These are phyloP conservation scores for Plasmopara halstedii DNA, from an alignment of 352 stramenopile genomes.

Conservation along the genomic window DNA sequence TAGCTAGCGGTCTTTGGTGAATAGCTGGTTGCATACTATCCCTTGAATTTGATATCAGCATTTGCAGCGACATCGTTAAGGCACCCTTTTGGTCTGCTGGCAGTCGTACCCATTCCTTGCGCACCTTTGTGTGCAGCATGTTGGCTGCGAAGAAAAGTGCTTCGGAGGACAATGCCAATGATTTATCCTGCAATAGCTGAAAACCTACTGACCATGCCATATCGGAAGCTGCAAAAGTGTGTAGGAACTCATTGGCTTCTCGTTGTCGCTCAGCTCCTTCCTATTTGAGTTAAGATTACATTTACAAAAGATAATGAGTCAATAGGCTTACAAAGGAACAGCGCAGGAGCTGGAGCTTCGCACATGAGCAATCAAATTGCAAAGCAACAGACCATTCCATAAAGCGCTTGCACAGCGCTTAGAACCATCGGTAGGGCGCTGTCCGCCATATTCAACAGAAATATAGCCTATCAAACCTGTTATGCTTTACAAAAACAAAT, in stretches of 20 bases:
- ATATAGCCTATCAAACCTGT: neutral
- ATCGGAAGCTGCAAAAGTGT: conserved; percentile 45
- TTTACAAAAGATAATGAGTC: neutral
- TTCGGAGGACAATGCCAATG: conserved; percentile 34
- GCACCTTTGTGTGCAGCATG: conserved; percentile 66
- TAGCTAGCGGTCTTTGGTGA: conserved; percentile 32
- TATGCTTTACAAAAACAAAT: neutral
- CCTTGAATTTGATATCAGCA: conserved; percentile 26
- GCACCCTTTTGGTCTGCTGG: conserved; percentile 23
- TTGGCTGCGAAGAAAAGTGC: conserved; percentile 72
- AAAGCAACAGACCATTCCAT: conserved; percentile 39
- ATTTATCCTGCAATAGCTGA: conserved; percentile 43
- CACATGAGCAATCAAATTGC: neutral
- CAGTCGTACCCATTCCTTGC: conserved; percentile 54
- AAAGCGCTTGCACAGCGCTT: conserved; percentile 48
- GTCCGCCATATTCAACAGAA: conserved; percentile 11
- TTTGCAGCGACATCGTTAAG: conserved; percentile 31
- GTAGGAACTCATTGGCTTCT: conserved; percentile 60
- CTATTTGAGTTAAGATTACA: conserved; percentile 10
- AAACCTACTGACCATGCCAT: conserved; percentile 41
- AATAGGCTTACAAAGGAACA: neutral
- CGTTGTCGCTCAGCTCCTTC: conserved; percentile 52
- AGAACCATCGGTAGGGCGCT: conserved; percentile 39
- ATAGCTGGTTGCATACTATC: conserved; percentile 19
- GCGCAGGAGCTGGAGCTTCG: neutral